phyloP scores from a whole-genome alignment of 257 asterid species.

The Penstemon barbatus region DNA sequence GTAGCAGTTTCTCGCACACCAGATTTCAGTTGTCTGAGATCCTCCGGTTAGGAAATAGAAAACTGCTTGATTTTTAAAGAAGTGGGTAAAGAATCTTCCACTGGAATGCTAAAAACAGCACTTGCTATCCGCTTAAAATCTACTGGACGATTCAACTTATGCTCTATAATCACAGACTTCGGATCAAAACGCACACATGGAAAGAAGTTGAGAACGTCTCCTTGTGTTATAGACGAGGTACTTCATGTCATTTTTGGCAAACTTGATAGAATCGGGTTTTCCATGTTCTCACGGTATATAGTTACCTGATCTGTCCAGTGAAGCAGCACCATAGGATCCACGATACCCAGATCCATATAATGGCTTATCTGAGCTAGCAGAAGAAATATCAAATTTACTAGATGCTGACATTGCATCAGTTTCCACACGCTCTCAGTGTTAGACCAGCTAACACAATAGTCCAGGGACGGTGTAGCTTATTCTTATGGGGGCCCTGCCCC shows the following conservation, averaged over 20 bases:
- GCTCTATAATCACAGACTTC: slow-evolving; percentile 73
- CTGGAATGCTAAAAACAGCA: slow-evolving; percentile 70
- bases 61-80: slow-evolving; percentile 55
- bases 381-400: slow-evolving; percentile 78
- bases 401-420: slow-evolving; percentile 89
- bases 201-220: slow-evolving; percentile 72
- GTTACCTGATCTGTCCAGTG: too few relatives aligned
- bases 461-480: too few relatives aligned
- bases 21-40: slow-evolving; percentile 71
- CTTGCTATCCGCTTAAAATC: slow-evolving; percentile 78
- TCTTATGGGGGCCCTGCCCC: too few relatives aligned
- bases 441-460: slow-evolving; percentile 61
- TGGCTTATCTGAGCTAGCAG: slow-evolving; percentile 84
- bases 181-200: slow-evolving; percentile 89
- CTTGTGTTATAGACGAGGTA: slow-evolving; percentile 64
- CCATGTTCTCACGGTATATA: too few relatives aligned
- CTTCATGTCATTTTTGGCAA: slow-evolving; percentile 75
- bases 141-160: slow-evolving; percentile 68
- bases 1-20: slow-evolving; percentile 69
- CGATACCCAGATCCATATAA: slow-evolving; percentile 65
- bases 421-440: slow-evolving; percentile 56
- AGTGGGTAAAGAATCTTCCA: slow-evolving; percentile 62
- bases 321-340: too few relatives aligned
- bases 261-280: too few relatives aligned
- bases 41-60: slow-evolving; percentile 69